Conservation (phyloP, 345 rosid species). For the Eucalyptus lansdowneana region DNA sequence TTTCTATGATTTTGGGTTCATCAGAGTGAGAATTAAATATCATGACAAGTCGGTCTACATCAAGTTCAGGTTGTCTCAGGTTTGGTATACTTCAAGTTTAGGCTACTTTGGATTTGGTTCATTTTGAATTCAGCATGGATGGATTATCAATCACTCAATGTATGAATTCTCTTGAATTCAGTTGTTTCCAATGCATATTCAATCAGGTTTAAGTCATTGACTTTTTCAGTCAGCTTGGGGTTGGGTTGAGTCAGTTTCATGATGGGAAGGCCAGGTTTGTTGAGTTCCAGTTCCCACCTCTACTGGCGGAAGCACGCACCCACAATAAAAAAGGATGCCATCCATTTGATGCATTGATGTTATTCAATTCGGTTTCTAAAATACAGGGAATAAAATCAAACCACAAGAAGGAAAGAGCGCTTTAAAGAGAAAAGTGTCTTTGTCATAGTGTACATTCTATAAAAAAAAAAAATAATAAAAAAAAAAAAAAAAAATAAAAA, state of each 20-base stretch:
- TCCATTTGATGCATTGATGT: not conserved
- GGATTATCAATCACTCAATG: not conserved
- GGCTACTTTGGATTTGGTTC: not conserved
- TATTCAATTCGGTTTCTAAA: not conserved
- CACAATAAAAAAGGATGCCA: not conserved
- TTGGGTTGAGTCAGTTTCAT: not conserved
- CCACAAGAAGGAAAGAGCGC: not conserved
- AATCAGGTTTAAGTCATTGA: not conserved
- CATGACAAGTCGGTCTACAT: not conserved
- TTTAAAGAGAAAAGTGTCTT: not conserved
- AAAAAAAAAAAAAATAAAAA: no score
- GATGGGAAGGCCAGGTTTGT: not conserved
- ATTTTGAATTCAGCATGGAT: not conserved
- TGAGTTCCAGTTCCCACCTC: not conserved
- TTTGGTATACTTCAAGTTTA: not conserved
- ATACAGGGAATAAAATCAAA: not conserved
- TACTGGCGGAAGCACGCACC: fast-evolving
- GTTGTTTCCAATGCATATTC: not conserved
- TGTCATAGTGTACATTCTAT: not conserved
- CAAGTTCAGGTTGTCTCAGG: not conserved
- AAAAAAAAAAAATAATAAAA: no score
- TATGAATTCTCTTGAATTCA: not conserved
- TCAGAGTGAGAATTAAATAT: not conserved
- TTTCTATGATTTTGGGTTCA: not conserved
- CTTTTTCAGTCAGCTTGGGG: not conserved